Evolutionary conservation across 2,329 filamentous ascomycete species (phyloP).

Genomic region (Macrophomina pseudophaseolina): DNA sequence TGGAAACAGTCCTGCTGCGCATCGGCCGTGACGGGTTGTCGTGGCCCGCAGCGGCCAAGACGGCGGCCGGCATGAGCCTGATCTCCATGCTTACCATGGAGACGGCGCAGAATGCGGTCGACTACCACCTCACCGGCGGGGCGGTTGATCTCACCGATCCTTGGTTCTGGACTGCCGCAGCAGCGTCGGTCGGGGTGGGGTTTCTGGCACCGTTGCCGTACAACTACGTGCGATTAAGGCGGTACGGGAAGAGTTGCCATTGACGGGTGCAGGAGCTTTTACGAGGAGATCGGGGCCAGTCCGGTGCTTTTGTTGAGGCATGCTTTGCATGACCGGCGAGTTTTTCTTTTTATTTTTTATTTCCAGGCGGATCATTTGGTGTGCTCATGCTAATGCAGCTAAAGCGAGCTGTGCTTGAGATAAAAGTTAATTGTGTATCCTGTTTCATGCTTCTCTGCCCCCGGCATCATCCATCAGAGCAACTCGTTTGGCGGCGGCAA

Average conservation of each 20-base stretch:
- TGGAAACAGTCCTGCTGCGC: slow-evolving; percentile 59
- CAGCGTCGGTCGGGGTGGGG: slow-evolving; percentile 51
- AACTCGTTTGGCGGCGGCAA: neutral
- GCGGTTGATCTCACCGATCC: slow-evolving; percentile 54
- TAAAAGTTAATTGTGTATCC: no score
- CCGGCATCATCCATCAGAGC: neutral
- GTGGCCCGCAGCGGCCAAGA: slow-evolving; percentile 55
- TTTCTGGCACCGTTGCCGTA: slow-evolving; percentile 60
- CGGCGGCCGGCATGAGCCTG: slow-evolving; percentile 63
- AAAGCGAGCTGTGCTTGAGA: no score
- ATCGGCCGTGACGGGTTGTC: slow-evolving; percentile 55
- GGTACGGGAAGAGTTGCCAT: slow-evolving; percentile 57
- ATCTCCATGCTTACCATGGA: slow-evolving; percentile 67
- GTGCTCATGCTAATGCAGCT: no score
- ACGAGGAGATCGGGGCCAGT: no score
- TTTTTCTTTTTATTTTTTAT: no score
- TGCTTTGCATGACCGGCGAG: no score
- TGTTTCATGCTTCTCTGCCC: no score
- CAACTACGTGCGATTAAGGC: slow-evolving; percentile 57
- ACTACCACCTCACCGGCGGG: slow-evolving; percentile 61
- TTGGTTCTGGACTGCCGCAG: slow-evolving; percentile 59
- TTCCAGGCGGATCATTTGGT: no score
- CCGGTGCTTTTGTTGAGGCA: no score
- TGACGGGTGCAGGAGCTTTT: slow-evolving; percentile 31
- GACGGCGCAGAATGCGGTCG: slow-evolving; percentile 59